Evolutionary conservation across 2,329 filamentous ascomycete species (phyloP), one percentile per base, ranked within the genome.

Genomic region (Fusarium kyushuense): DNA sequence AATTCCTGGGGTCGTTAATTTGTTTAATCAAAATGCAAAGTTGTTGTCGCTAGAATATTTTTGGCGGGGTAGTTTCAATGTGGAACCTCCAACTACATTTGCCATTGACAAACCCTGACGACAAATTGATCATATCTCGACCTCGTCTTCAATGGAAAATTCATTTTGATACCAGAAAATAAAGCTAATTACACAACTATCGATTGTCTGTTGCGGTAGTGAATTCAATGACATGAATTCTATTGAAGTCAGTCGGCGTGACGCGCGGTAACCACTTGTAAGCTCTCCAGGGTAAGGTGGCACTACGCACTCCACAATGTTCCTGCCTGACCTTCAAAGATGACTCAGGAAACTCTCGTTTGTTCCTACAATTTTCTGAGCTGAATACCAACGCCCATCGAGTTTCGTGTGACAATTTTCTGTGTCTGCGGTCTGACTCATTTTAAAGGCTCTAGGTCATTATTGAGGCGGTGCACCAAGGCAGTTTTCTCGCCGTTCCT

Each of bases 391-490:
- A 14, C 33, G n/a, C 13, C 33, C 17, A 27, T 51, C n/a, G 13
- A 25, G 14, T 12, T 14, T 32, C 42, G 27, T 29, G 27, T 27
- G 32, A 40, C 35, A 16, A 36, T 14, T 32, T 58, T 54, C 30
- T 42, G 47, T 40, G 8, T 51, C 40, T 53, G 27, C 58, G 66
- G 67, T 65, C 69, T 71, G 69, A 73, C 64, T 73, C 71, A 73
- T 58, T 29, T 38, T 33, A n/a, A 48, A 47, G 35, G 40, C 16
- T 25, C 41, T 45, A 58, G n/a, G 35, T 33, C 35, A 23, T 27
- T 40, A 42, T 53, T 71, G 72, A 70, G 72, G 72, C 71, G 71
- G 71, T 74, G 70, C 72, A 29, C 35, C 56, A 63, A 72, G 72
- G 72, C 72, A 74, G 63, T 72, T 74, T 74, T 58, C 46, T 23